Evolutionary conservation across 768 basidiomycete species (phyloP), one percentile per base, ranked within the genome.

Genomic region (Lentinula detonsa): DNA sequence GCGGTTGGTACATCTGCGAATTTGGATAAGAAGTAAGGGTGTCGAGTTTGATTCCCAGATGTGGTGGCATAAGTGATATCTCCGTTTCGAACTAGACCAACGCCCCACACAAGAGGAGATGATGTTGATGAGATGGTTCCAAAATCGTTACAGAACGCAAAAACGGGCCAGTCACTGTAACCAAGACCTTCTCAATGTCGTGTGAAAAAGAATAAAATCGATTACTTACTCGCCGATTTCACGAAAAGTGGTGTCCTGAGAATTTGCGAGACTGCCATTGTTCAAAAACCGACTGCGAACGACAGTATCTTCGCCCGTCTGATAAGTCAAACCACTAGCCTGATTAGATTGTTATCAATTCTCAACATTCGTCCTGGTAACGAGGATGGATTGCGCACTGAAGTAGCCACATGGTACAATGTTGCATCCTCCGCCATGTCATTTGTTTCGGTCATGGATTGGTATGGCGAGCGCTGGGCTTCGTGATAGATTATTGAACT

Each of bases 371-470:
- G 1, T 21, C 11, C 5, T 15, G 4, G 53, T 33, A 35, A 35
- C 37, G 40, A 42, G 23, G 3, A 1, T 5, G 23, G 28, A 15
- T 34, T 13, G 13, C 73, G 7, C 59, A 78, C 80, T 54, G 67
- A 70, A 3, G 63, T 64, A 7, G 59, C 31, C 8, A 52, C 60
- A 64, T 81, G 80, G 66, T 77, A 81, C 0, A 75, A 76, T 3
- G 73, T 72, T 9, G 78, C 78, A 70, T 85, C 83, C 67, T 81
- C 76, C 15, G 82, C 80, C 57, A 76, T 76, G 16, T 46, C 31
- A 4, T 65, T 62, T 59, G 74, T 70, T 60, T 85, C 85, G 0
- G 71, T 64, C 66, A 76, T 74, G 69, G 49, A 18, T 64, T 60
- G 21, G 74, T 74, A 0, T 5, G 65, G 60, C n/a, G 69, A 65